These are phyloP conservation scores for Cardamine resedifolia DNA, from an alignment of 345 rosid species.

Conservation along the genomic window DNA sequence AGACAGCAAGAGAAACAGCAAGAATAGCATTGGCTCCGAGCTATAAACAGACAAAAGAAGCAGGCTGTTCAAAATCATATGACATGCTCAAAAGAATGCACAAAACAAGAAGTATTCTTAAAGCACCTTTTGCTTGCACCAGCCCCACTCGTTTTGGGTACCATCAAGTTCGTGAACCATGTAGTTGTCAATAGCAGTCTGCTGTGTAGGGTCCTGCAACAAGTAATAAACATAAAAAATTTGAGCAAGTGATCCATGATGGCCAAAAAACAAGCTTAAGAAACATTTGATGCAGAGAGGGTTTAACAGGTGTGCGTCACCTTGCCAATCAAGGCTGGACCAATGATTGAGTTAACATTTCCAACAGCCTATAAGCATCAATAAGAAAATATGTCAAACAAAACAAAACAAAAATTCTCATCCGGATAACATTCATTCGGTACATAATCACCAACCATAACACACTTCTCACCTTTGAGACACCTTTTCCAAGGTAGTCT, in stretches of 20 bases:
- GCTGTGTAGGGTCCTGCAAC: conserved; percentile 82
- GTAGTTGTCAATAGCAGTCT: conserved; percentile 72
- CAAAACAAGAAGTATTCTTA: neutral
- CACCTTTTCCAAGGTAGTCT: conserved; percentile 96
- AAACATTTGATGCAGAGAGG: neutral
- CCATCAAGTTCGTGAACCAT: conserved; percentile 96
- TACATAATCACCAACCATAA: neutral
- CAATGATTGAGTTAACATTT: conserved; percentile 74
- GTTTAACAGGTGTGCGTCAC: conserved; percentile 34
- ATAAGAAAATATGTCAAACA: neutral
- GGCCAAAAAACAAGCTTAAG: neutral
- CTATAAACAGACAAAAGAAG: conserved; percentile 34
- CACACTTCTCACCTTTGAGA: conserved; percentile 53
- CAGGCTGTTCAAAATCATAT: neutral
- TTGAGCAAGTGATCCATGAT: neutral
- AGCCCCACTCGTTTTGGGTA: conserved; percentile 95
- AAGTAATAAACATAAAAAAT: neutral
- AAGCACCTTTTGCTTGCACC: conserved; percentile 95
- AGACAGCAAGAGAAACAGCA: conserved; percentile 91
- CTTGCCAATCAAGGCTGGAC: conserved; percentile 90
- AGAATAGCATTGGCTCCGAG: conserved; percentile 96
- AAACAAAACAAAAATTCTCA: neutral
- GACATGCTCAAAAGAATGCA: neutral
- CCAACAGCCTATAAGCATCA: conserved; percentile 64
- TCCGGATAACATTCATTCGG: neutral